Percentiles rank a stretch among this genome's conserved stretches.
Evolutionary conservation across 2,329 filamentous ascomycete genomes (phyloP).

Genomic region (Xylaria sp.): DNA sequence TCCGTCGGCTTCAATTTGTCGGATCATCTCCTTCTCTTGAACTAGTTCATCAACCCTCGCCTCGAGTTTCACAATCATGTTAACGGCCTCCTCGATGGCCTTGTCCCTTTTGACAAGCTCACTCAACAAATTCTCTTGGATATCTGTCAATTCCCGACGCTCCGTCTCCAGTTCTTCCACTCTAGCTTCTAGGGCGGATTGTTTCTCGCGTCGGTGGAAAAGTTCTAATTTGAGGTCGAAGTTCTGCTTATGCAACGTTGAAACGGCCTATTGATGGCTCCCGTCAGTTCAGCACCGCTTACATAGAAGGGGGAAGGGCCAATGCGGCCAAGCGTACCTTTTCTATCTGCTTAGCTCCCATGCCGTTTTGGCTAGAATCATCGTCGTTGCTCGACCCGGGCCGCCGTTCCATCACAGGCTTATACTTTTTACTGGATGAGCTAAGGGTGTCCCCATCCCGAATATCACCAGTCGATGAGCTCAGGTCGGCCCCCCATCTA

Average conservation of each 20-base stretch:
- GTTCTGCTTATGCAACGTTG: constrained; percentile 78
- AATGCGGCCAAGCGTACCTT: constrained; percentile 57
- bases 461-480: constrained; percentile 53
- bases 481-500: constrained; percentile 53
- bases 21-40: constrained; percentile 65
- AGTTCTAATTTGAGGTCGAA: constrained; percentile 81
- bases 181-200: constrained; percentile 67
- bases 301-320: background rate
- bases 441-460: constrained; percentile 50
- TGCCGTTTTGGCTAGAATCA: constrained; percentile 62
- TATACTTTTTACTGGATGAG: constrained; percentile 54
- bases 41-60: constrained; percentile 66
- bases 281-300: constrained; percentile 27
- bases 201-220: constrained; percentile 74
- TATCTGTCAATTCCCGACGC: constrained; percentile 64
- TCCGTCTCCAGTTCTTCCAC: constrained; percentile 66
- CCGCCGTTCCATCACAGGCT: constrained; percentile 51
- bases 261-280: constrained; percentile 63
- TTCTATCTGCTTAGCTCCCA: constrained; percentile 76
- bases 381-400: constrained; percentile 58
- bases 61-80: constrained; percentile 75
- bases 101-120: constrained; percentile 76
- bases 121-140: constrained; percentile 67
- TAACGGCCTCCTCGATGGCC: constrained; percentile 76
- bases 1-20: constrained; percentile 59